A percentile compares a stretch with the other conserved stretches of the same genome.
Evolutionary conservation across 768 basidiomycete species (phyloP).

Genomic region (Tubosaeta sp.): DNA sequence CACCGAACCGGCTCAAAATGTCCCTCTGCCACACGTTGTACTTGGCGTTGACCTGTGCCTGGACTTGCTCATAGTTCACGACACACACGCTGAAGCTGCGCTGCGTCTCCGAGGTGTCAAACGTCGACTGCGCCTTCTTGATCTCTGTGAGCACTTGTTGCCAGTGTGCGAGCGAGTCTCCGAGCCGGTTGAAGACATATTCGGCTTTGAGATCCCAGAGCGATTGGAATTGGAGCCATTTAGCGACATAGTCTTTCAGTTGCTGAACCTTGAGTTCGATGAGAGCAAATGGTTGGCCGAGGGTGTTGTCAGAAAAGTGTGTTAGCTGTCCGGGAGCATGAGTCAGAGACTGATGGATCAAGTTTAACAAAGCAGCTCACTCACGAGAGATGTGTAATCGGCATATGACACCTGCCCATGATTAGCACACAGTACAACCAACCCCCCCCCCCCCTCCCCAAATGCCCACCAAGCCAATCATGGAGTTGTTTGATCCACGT

Average conservation of each 20-base stretch:
- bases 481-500: slow-evolving; percentile 89
- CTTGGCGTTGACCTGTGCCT: slow-evolving; percentile 95
- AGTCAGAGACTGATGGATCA: slow-evolving; percentile 5
- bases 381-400: slow-evolving; percentile 78
- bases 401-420: slow-evolving; percentile 71
- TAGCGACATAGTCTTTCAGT: slow-evolving; percentile 86
- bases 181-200: slow-evolving; percentile 92
- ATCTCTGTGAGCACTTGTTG: slow-evolving; percentile 95
- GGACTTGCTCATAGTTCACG: slow-evolving; percentile 97
- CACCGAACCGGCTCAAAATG: slow-evolving; percentile 87
- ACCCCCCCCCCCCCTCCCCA: no score
- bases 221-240: slow-evolving; percentile 99
- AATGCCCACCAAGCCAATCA: slow-evolving; percentile 69
- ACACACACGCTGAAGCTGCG: slow-evolving; percentile 90
- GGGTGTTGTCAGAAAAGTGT: slow-evolving; percentile 63
- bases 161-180: slow-evolving; percentile 92
- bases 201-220: slow-evolving; percentile 98
- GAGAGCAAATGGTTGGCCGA: slow-evolving; percentile 77
- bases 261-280: slow-evolving; percentile 87
- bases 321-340: slow-evolving; percentile 51
- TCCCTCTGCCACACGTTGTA: slow-evolving; percentile 99
- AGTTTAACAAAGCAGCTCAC: slow-evolving; percentile 24
- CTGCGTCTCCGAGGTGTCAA: slow-evolving; percentile 93
- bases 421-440: neutral
- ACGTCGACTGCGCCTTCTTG: slow-evolving; percentile 93